Percentiles rank a stretch among this genome's conserved stretches.
Conservation (phyloP, 768 basidiomycete genomes). For the Kwoniella dejecticola region DNA sequence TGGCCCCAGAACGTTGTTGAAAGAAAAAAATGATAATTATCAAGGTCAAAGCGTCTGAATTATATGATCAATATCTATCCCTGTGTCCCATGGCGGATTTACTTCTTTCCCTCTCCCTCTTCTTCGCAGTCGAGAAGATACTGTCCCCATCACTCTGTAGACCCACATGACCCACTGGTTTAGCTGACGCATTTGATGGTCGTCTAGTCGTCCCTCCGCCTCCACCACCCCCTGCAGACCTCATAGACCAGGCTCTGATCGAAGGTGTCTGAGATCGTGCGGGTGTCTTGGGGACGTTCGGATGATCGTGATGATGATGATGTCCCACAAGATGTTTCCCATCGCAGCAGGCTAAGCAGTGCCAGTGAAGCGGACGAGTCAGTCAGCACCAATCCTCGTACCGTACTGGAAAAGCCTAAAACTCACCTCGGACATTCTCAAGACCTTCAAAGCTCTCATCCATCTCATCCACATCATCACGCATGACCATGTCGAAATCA, state of each 20-base stretch:
- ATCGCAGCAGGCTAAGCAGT: conserved; percentile 48
- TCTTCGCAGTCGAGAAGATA: conserved; percentile 18
- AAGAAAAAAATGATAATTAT: too few relatives aligned
- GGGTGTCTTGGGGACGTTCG: conserved; percentile 20
- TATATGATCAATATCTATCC: conserved; percentile 15
- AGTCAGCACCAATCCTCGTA: background rate
- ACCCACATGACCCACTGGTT: background rate
- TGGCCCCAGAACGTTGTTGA: too few relatives aligned
- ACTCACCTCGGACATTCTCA: conserved; percentile 80
- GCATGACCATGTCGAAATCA: conserved; percentile 44
- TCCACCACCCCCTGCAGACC: background rate
- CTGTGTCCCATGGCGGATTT: conserved; percentile 27
- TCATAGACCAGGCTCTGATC: conserved; percentile 29
- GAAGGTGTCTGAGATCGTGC: conserved; percentile 25
- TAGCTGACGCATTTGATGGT: conserved; percentile 15
- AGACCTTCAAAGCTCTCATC: conserved; percentile 83
- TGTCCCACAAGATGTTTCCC: conserved; percentile 50
- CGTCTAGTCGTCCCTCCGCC: conserved; percentile 5
- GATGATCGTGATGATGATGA: conserved; percentile 33
- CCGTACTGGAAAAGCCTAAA: background rate
- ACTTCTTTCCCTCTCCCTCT: conserved; percentile 16
- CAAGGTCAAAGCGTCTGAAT: too few relatives aligned
- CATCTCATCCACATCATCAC: conserved; percentile 52
- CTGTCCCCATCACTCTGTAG: conserved; percentile 9
- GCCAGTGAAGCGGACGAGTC: background rate